phyloP scores from a whole-genome alignment of 2,329 filamentous ascomycete species.

The Apiospora hydei region DNA sequence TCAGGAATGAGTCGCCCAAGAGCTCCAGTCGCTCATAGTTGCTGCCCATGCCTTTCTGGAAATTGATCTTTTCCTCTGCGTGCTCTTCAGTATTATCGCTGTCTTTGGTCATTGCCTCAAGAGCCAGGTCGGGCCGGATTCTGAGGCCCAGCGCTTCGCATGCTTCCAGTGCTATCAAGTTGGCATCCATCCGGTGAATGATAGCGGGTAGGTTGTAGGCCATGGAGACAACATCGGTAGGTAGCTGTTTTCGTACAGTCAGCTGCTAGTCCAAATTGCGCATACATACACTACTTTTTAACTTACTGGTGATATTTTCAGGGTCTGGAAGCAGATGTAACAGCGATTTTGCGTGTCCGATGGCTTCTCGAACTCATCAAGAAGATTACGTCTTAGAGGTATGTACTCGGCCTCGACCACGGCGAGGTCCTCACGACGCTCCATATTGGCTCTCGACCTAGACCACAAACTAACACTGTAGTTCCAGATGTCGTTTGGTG shows the following conservation, averaged over 20 bases:
- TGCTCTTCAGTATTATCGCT: conserved; percentile 84
- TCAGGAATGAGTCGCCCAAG: conserved; percentile 90
- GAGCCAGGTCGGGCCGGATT: conserved; percentile 72
- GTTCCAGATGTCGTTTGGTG: conserved; percentile 72
- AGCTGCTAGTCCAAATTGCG: conserved; percentile 27
- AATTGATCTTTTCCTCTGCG: conserved; percentile 70
- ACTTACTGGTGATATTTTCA: conserved; percentile 78
- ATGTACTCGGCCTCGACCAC: conserved; percentile 81
- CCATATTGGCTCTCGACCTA: conserved; percentile 59
- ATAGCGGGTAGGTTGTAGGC: conserved; percentile 82
- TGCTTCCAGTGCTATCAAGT: conserved; percentile 80
- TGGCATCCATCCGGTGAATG: conserved; percentile 82
- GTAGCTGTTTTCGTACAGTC: conserved; percentile 58
- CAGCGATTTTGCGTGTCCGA: conserved; percentile 57
- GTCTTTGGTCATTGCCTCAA: conserved; percentile 94
- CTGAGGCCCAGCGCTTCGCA: conserved; percentile 69
- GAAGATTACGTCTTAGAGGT: conserved; percentile 79
- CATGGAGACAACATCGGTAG: conserved; percentile 73
- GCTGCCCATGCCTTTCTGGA: conserved; percentile 85
- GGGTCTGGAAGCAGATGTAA: conserved; percentile 78
- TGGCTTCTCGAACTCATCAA: conserved; percentile 71
- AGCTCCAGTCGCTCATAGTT: conserved; percentile 97
- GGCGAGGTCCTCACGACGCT: conserved; percentile 74
- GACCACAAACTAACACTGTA: conserved; percentile 82
- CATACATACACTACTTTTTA: not conserved